Percentiles rank a stretch among this genome's conserved stretches.
Conservation (phyloP, 169 alveolate species). For the Eimeria sp. region DNA sequence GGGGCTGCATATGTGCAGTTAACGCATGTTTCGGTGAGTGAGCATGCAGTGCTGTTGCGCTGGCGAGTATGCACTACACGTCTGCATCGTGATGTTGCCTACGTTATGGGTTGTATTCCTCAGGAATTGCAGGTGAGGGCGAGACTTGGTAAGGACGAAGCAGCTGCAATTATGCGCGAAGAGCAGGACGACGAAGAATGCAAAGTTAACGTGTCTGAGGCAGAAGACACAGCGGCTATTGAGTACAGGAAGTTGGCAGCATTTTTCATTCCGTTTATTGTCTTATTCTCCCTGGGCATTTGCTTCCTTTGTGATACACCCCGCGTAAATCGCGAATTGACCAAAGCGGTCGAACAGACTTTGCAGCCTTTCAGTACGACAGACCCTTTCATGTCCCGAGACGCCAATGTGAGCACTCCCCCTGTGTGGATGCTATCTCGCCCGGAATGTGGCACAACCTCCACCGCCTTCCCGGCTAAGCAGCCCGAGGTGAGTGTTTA, state of each 20-base stretch:
- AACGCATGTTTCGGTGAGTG: neutral
- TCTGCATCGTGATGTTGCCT: neutral
- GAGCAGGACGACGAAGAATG: neutral
- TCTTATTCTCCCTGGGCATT: conserved; percentile 42
- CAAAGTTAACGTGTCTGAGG: neutral
- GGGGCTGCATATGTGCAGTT: neutral
- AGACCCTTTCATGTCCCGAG: conserved; percentile 66
- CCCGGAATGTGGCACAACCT: conserved; percentile 11
- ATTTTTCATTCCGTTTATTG: conserved; percentile 16
- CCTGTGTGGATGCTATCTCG: conserved; percentile 68
- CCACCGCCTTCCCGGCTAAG: conserved; percentile 37
- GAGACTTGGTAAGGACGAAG: neutral
- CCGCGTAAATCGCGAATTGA: conserved; percentile 60
- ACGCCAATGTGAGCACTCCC: conserved; percentile 16
- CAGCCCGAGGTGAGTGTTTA: conserved; percentile 14
- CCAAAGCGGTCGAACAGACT: conserved; percentile 20
- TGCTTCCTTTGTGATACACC: conserved; percentile 73
- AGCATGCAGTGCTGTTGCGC: neutral
- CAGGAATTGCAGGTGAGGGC: conserved; percentile 72
- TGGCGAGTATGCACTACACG: neutral
- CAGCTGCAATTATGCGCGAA: neutral
- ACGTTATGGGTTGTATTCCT: neutral
- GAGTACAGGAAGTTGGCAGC: conserved; percentile 58
- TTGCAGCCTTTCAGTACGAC: conserved; percentile 58
- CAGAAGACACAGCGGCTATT: conserved; percentile 40